phyloP scores from a whole-genome alignment of 2,329 filamentous ascomycete genomes.

The Calonectria honghensis region DNA sequence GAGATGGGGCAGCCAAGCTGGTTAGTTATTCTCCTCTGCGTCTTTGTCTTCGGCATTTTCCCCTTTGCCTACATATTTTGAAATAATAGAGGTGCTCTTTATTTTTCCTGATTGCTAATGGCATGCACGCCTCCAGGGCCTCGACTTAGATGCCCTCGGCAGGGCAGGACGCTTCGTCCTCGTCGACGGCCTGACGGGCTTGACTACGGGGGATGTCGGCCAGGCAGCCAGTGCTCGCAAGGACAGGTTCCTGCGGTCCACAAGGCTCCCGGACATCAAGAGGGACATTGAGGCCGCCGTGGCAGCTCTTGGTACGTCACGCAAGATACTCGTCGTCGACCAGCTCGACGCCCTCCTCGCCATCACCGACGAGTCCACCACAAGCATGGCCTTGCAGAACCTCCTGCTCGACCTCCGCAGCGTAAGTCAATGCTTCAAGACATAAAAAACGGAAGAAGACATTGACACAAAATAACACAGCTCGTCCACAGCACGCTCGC shows the following conservation, averaged over 20 bases:
- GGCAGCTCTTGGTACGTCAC: slow-evolving; percentile 56
- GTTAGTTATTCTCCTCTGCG: slow-evolving; percentile 61
- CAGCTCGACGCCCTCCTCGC: slow-evolving; percentile 80
- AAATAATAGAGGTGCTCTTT: no score
- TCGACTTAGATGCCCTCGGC: slow-evolving; percentile 80
- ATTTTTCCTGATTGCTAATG: neutral
- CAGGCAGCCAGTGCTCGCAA: slow-evolving; percentile 28
- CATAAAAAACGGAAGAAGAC: neutral
- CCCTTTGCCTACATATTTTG: no score
- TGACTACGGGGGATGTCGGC: slow-evolving; percentile 65
- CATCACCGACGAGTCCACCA: slow-evolving; percentile 67
- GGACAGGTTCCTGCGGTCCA: slow-evolving; percentile 56
- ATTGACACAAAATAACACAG: slow-evolving; percentile 59
- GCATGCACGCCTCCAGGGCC: slow-evolving; percentile 67
- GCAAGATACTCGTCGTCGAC: slow-evolving; percentile 78
- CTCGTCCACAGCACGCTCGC: slow-evolving; percentile 79
- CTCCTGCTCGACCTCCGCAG: slow-evolving; percentile 77
- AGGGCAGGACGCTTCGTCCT: slow-evolving; percentile 79
- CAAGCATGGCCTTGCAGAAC: slow-evolving; percentile 70
- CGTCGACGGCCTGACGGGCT: slow-evolving; percentile 81
- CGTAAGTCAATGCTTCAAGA: slow-evolving; percentile 66
- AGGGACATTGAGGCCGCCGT: slow-evolving; percentile 64
- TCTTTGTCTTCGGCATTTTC: no score
- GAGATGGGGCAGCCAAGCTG: slow-evolving; percentile 79
- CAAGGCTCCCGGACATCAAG: slow-evolving; percentile 61